Evolutionary conservation across 139 green algal species (phyloP).

Genomic region (Coelastrella sp.): DNA sequence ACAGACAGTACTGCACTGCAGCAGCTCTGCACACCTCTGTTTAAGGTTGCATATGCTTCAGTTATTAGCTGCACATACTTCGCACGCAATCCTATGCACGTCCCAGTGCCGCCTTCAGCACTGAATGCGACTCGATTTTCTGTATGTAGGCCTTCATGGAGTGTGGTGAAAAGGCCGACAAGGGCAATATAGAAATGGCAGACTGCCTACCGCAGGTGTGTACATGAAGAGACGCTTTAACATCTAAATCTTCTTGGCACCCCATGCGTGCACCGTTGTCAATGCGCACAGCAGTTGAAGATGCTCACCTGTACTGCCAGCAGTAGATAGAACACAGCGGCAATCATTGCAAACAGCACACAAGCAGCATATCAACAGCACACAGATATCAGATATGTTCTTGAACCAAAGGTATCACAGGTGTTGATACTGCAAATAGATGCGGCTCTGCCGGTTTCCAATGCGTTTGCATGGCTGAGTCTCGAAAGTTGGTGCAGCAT

Average conservation of each 20-base stretch:
- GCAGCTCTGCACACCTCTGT: background rate
- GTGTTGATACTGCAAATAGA: background rate
- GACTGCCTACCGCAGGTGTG: slow-evolving; percentile 38
- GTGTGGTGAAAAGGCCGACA: slow-evolving; percentile 46
- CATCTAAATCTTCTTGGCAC: background rate
- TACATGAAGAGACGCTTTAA: background rate
- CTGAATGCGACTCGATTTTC: background rate
- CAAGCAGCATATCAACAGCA: too few species aligned
- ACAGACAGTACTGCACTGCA: background rate
- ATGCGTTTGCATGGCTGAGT: too few species aligned
- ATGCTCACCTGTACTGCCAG: too few species aligned
- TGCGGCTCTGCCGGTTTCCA: too few species aligned
- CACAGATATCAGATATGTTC: too few species aligned
- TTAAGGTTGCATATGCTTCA: background rate
- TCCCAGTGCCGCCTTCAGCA: background rate
- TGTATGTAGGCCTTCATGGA: slow-evolving; percentile 51
- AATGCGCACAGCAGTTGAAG: too few species aligned
- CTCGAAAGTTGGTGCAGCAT: too few species aligned
- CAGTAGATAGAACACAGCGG: too few species aligned
- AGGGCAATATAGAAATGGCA: slow-evolving; percentile 38
- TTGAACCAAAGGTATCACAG: too few species aligned
- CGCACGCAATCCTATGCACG: too few species aligned
- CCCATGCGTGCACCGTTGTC: background rate
- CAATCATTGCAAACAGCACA: too few species aligned
- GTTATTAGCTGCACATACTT: background rate